A percentile compares a stretch with the other conserved stretches of the same genome.
phyloP scores from a whole-genome alignment of 306 rosid genomes.

The Prunus salicina region DNA sequence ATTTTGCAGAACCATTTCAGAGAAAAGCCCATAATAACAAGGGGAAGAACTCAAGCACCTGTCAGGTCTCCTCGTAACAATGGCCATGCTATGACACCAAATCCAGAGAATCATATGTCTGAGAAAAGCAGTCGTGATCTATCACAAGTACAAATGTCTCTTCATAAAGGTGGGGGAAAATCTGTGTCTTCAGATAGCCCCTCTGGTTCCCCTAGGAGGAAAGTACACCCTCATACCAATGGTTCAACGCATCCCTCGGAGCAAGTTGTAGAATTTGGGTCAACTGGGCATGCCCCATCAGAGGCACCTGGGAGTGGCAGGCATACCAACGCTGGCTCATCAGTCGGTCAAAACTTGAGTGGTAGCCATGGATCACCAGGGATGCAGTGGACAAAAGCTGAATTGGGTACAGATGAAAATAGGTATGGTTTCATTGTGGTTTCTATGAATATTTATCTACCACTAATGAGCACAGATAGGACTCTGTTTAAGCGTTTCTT shows the following conservation, averaged over 20 bases:
- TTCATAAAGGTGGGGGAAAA: slow-evolving; percentile 21
- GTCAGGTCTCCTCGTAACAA: slow-evolving; percentile 43
- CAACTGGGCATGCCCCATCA: slow-evolving; percentile 23
- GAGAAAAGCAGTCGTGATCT: slow-evolving; percentile 36
- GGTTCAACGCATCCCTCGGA: slow-evolving; percentile 31
- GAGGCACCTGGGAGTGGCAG: slow-evolving; percentile 28
- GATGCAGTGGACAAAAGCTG: slow-evolving; percentile 24
- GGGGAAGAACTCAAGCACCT: slow-evolving; percentile 47
- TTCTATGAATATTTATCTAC: neutral
- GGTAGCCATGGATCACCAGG: slow-evolving; percentile 14
- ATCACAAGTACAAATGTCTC: slow-evolving; percentile 28
- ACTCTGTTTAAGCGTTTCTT: slow-evolving; percentile 3
- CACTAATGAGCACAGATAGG: neutral
- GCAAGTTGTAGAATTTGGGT: slow-evolving; percentile 30
- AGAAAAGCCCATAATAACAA: slow-evolving; percentile 40
- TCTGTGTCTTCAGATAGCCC: slow-evolving; percentile 22
- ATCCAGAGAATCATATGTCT: slow-evolving; percentile 25
- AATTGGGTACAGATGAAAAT: slow-evolving; percentile 26
- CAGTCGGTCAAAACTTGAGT: slow-evolving; percentile 5
- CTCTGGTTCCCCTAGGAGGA: slow-evolving; percentile 35
- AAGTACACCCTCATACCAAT: slow-evolving; percentile 21
- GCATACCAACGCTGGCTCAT: slow-evolving; percentile 16
- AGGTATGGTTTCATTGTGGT: slow-evolving; percentile 24
- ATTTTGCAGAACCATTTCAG: slow-evolving; percentile 50
- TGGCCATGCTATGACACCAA: slow-evolving; percentile 20